Evolutionary conservation across 805 yeast species (phyloP).

Genomic region (Cyberlindnera veronae): DNA sequence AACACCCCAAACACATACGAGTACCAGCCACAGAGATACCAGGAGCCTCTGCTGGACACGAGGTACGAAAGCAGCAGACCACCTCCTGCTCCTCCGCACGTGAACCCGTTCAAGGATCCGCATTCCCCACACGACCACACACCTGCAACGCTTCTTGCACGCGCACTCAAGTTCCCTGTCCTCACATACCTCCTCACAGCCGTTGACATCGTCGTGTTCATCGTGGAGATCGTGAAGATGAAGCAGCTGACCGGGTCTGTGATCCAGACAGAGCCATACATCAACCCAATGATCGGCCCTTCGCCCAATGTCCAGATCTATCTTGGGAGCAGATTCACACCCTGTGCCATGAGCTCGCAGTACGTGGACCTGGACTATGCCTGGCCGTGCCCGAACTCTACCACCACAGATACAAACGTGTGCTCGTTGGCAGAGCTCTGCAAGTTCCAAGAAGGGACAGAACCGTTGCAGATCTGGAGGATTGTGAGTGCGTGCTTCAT

Average conservation of each 20-base stretch:
- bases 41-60: neutral
- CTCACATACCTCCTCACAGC: constrained; percentile 28
- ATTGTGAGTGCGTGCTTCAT: constrained; percentile 65
- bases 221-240: constrained; percentile 59
- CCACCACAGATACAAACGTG: constrained; percentile 48
- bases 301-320: constrained; percentile 61
- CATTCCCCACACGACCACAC: neutral
- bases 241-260: constrained; percentile 57
- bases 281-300: constrained; percentile 80
- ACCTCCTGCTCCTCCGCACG: neutral
- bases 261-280: constrained; percentile 64
- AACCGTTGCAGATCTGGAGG: constrained; percentile 68
- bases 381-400: constrained; percentile 72
- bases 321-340: constrained; percentile 68
- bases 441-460: constrained; percentile 44
- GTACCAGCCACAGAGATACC: no score
- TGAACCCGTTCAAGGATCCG: neutral
- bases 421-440: constrained; percentile 58
- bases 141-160: neutral
- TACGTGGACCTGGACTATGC: constrained; percentile 44
- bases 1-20: no score
- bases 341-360: constrained; percentile 57
- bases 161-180: constrained; percentile 12
- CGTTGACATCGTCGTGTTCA: constrained; percentile 53
- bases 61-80: neutral